Percentiles rank a stretch among this genome's conserved stretches.
Evolutionary conservation across 139 green algal species (phyloP).

Genomic region (Coccomyxa sp.): DNA sequence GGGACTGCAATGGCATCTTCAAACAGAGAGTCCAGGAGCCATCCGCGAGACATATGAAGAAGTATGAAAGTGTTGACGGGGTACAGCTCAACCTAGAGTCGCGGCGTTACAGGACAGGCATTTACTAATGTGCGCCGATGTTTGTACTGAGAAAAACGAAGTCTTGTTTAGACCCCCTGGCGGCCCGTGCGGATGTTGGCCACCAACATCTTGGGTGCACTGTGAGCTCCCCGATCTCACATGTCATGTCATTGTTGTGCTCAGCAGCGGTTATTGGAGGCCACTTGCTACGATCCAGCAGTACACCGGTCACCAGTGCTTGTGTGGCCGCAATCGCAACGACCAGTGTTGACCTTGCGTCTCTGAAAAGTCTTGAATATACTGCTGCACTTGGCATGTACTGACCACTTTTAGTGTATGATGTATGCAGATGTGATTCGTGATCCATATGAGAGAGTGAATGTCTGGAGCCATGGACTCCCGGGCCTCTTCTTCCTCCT

Average conservation of each 20-base stretch:
- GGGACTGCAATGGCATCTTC: neutral
- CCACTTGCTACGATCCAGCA: neutral
- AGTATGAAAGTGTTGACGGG: too few relatives aligned
- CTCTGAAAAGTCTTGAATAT: neutral
- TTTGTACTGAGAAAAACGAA: neutral
- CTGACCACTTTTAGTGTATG: neutral
- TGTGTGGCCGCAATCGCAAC: neutral
- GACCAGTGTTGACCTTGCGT: neutral
- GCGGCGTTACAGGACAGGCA: neutral
- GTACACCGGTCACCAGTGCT: neutral
- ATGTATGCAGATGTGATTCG: conserved; percentile 45
- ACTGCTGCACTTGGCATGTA: neutral
- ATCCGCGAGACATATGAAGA: neutral
- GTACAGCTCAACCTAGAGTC: too few relatives aligned
- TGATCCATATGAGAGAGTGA: conserved; percentile 82
- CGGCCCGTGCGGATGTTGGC: conserved; percentile 40
- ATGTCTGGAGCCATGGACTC: conserved; percentile 78
- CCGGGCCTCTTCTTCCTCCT: conserved; percentile 51
- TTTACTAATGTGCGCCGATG: neutral
- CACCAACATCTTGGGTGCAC: conserved; percentile 52
- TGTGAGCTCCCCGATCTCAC: conserved; percentile 26
- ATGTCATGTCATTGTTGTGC: neutral
- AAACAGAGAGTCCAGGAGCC: neutral
- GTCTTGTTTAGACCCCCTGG: conserved; percentile 22
- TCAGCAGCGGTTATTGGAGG: conserved; percentile 7